Evolutionary conservation across 1,139 yeast species (phyloP), one percentile per base, ranked within the genome.

Genomic region (Taphrina betulina): DNA sequence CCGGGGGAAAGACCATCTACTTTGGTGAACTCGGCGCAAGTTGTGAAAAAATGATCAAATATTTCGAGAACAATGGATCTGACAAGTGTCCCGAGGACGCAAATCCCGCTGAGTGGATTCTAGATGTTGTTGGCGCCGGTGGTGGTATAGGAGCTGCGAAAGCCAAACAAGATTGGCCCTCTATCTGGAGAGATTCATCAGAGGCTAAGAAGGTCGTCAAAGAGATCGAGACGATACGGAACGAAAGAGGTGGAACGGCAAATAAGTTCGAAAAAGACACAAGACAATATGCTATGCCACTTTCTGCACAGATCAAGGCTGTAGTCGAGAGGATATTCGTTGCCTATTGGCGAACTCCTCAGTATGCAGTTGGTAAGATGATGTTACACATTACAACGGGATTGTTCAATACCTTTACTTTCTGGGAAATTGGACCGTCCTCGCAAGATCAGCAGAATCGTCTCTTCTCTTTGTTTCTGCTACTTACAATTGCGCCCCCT

Each of bases 81-180:
- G 69, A 67, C 17, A 78, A 79, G 46, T 82, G 85, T 71, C 89
- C 88, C 7, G 72, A 75, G 22, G 78, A 76, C 53, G 88, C 85
- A 8, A 84, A 84, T 64, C 92, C 90, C 5, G 90, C 90, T 3
- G 92, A 84, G 67, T 84, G 88, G 87, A 84, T 84, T 86, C 73
- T 84, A 64, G 83, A 80, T 61, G 85, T 82, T 58, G 83, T 83
- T 66, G 89, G 89, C 57, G 89, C 89, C 38, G 90, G 89, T 24
- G 89, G 90, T 3, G 53, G 53, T 12, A 37, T 48, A 3, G 53
- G 53, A 37, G 89, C 88, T 23, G 78, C 86, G 34, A 77, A 75
- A 59, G 85, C 88, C 28, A 76, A 73, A 42, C 79, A 78, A 63
- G 84, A 84, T 66, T 84, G 80, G 68, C 74, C 76, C 60, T 79